phyloP scores from a whole-genome alignment of 352 stramenopile species.

The Pythium rishiriense region DNA sequence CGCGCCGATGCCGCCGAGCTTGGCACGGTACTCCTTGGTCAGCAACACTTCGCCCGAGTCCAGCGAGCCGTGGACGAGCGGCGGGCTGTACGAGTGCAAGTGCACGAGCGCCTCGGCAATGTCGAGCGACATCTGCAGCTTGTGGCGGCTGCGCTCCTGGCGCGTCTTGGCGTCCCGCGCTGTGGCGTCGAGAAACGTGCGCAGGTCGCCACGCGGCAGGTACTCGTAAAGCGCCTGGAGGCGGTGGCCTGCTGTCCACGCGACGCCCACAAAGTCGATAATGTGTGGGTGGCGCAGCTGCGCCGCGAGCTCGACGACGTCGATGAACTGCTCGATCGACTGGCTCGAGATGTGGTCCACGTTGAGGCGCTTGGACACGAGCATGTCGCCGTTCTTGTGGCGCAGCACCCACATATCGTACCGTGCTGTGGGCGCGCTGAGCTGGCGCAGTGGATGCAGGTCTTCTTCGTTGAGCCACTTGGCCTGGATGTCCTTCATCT shows the following conservation, averaged over 20 bases:
- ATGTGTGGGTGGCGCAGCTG: constrained; percentile 30
- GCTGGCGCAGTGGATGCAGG: constrained; percentile 21
- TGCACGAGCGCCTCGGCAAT: constrained; percentile 35
- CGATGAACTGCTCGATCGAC: constrained; percentile 32
- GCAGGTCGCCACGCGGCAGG: constrained; percentile 29
- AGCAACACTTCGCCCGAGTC: constrained; percentile 33
- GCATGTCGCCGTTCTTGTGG: constrained; percentile 18
- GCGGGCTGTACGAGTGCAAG: constrained; percentile 29
- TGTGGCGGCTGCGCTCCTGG: constrained; percentile 25
- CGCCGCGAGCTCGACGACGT: constrained; percentile 29
- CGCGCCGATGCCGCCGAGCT: constrained; percentile 31
- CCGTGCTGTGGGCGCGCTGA: constrained; percentile 5
- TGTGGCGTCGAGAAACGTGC: constrained; percentile 24
- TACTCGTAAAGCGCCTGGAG: constrained; percentile 31
- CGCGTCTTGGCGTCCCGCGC: constrained; percentile 22
- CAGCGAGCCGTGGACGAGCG: constrained; percentile 31
- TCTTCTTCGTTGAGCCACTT: constrained; percentile 20
- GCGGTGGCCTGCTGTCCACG: constrained; percentile 11
- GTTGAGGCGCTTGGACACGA: constrained; percentile 25
- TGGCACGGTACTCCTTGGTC: constrained; percentile 26
- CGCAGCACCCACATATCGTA: constrained; percentile 24
- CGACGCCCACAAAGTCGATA: constrained; percentile 30
- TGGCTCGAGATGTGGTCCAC: constrained; percentile 6
- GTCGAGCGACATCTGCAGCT: constrained; percentile 32
- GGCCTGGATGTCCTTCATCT: constrained; percentile 20